Evolutionary conservation across 1,284 basidiomycete species (phyloP).

Genomic region (Leccinum subrobustum): DNA sequence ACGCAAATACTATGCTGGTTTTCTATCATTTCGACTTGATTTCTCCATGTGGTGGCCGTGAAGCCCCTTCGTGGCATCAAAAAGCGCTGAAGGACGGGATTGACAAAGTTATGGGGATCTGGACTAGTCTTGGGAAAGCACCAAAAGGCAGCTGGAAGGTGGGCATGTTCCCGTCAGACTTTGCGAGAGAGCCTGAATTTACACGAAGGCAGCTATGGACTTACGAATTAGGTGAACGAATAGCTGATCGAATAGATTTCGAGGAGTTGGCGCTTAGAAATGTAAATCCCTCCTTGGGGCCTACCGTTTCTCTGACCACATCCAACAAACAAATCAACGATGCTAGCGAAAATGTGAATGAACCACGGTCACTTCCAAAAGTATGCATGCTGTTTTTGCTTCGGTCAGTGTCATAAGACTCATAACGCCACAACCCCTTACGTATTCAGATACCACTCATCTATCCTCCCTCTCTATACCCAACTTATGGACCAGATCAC

Average conservation of each 20-base stretch:
- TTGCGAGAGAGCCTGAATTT: neutral
- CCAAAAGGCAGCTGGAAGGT: conserved; percentile 69
- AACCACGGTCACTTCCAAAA: neutral
- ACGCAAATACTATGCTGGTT: conserved; percentile 30
- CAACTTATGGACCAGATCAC: neutral
- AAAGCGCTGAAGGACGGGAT: conserved; percentile 42
- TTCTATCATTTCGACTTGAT: conserved; percentile 48
- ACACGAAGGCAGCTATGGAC: conserved; percentile 46
- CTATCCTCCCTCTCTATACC: conserved; percentile 59
- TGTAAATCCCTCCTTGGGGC: conserved; percentile 66
- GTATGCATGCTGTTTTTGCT: conserved; percentile 2
- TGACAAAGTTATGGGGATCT: conserved; percentile 51
- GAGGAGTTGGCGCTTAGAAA: conserved; percentile 72
- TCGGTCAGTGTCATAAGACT: neutral
- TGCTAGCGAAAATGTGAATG: conserved; percentile 9
- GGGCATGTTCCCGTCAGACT: conserved; percentile 14
- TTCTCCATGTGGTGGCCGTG: conserved; percentile 7
- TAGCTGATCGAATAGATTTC: conserved; percentile 70
- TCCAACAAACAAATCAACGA: conserved; percentile 21
- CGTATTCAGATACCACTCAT: conserved; percentile 59
- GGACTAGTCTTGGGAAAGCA: conserved; percentile 67
- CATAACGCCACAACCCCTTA: neutral
- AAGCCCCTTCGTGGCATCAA: conserved; percentile 15
- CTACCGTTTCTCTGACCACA: conserved; percentile 34
- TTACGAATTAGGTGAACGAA: conserved; percentile 61